These are phyloP conservation scores for Linnemannia hyalina DNA, from an alignment of 192 early-diverging fungal species.

Conservation along the genomic window DNA sequence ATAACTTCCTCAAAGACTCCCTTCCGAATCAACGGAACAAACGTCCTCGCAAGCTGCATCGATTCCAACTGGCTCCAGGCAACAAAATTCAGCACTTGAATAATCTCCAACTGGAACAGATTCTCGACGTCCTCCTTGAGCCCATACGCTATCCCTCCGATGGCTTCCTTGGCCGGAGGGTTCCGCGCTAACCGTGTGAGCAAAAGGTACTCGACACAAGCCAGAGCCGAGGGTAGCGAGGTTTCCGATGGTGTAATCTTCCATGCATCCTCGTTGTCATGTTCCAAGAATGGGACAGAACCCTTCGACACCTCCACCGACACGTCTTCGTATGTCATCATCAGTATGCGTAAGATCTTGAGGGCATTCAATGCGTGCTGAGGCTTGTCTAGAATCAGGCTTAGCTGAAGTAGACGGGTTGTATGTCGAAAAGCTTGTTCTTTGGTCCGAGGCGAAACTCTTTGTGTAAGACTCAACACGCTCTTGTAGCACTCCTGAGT, in stretches of 20 bases:
- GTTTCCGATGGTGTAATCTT: neutral
- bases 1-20: slow-evolving; percentile 26
- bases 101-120: slow-evolving; percentile 20
- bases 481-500: slow-evolving; percentile 13
- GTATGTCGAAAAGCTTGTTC: slow-evolving; percentile 8
- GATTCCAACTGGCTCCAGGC: slow-evolving; percentile 18
- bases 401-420: slow-evolving; percentile 1
- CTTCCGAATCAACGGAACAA: slow-evolving; percentile 19
- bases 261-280: slow-evolving; percentile 18
- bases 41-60: neutral
- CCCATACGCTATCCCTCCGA: neutral
- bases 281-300: slow-evolving; percentile 23
- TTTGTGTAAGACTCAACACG: neutral
- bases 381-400: slow-evolving; percentile 27
- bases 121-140: slow-evolving; percentile 15
- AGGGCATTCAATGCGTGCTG: slow-evolving; percentile 29
- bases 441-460: neutral
- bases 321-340: slow-evolving; percentile 16
- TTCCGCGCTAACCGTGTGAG: slow-evolving; percentile 5
- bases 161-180: neutral
- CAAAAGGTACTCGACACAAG: slow-evolving; percentile 31
- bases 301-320: slow-evolving; percentile 15
- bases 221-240: slow-evolving; percentile 10
- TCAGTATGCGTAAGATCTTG: slow-evolving; percentile 19
- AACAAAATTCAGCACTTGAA: slow-evolving; percentile 11